A percentile compares a stretch with the other conserved stretches of the same genome.
phyloP scores from a whole-genome alignment of 495 filamentous ascomycete genomes.

The Copromyces sp. region DNA sequence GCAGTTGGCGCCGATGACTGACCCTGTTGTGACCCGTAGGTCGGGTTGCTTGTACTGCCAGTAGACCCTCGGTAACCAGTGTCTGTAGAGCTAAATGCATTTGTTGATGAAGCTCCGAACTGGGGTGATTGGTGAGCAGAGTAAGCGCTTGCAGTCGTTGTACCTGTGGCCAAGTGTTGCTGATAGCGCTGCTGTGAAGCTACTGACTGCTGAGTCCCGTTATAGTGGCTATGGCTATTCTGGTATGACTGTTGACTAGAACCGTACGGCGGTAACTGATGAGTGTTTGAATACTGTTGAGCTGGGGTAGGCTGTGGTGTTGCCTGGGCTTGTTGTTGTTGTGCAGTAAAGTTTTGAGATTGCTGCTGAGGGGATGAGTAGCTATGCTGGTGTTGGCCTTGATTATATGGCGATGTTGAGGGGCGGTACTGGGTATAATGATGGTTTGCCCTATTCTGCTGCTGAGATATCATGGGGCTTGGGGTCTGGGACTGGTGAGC shows the following conservation, averaged over 20 bases:
- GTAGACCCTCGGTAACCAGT: conserved; percentile 29
- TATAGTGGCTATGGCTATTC: conserved; percentile 20
- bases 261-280: conserved; percentile 13
- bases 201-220: conserved; percentile 17
- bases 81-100: conserved; percentile 25
- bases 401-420: conserved; percentile 9
- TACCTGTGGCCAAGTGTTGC: conserved; percentile 29
- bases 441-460: conserved; percentile 10
- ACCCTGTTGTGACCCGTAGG: conserved; percentile 28
- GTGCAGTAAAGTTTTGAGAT: conserved; percentile 5
- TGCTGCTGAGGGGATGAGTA: conserved; percentile 13
- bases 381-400: conserved; percentile 12
- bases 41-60: conserved; percentile 12
- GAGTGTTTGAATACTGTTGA: conserved; percentile 15
- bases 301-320: conserved; percentile 8
- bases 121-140: conserved; percentile 33
- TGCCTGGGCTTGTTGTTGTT: background rate
- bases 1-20: conserved; percentile 29
- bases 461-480: conserved; percentile 10
- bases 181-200: conserved; percentile 31
- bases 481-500: conserved; percentile 5
- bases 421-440: conserved; percentile 15
- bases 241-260: conserved; percentile 16
- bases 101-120: conserved; percentile 30
- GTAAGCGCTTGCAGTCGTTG: conserved; percentile 26